A percentile compares a stretch with the other conserved stretches of the same genome.
Evolutionary conservation across 2,329 filamentous ascomycete species (phyloP).

Genomic region (Trichoderma aggressivum): DNA sequence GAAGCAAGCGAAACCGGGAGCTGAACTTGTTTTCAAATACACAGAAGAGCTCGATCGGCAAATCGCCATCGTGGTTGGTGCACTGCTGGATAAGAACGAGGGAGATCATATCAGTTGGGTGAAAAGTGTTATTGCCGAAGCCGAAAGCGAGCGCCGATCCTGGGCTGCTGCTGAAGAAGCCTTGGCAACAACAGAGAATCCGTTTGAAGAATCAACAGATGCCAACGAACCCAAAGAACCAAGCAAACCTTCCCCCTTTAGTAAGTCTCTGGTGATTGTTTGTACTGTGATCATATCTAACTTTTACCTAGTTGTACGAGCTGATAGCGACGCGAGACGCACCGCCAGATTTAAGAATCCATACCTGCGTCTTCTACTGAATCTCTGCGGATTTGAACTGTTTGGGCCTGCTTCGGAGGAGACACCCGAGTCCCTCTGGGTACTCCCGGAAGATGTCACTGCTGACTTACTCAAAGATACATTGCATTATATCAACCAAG

Average conservation of each 20-base stretch:
- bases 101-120: constrained; percentile 77
- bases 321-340: constrained; percentile 63
- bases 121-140: constrained; percentile 65
- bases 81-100: constrained; percentile 76
- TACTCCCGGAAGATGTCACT: constrained; percentile 64
- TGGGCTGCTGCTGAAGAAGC: constrained; percentile 74
- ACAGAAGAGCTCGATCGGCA: constrained; percentile 66
- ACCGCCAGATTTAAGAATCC: constrained; percentile 85
- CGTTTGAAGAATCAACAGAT: constrained; percentile 33
- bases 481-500: constrained; percentile 70
- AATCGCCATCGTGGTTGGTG: constrained; percentile 75
- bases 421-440: constrained; percentile 72
- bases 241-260: constrained; percentile 33
- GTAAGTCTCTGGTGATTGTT: constrained; percentile 27
- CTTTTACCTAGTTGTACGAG: constrained; percentile 49
- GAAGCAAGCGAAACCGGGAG: constrained; percentile 63
- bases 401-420: constrained; percentile 57
- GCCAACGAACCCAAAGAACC: constrained; percentile 26
- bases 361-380: constrained; percentile 81
- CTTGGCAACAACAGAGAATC: constrained; percentile 40
- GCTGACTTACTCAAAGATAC: constrained; percentile 65
- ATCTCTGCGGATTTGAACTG: constrained; percentile 66
- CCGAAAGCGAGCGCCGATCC: constrained; percentile 67
- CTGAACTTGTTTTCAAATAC: constrained; percentile 78
- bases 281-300: constrained; percentile 29